Evolutionary conservation across 2,329 filamentous ascomycete species (phyloP).

Genomic region (Botrytis fragariae): DNA sequence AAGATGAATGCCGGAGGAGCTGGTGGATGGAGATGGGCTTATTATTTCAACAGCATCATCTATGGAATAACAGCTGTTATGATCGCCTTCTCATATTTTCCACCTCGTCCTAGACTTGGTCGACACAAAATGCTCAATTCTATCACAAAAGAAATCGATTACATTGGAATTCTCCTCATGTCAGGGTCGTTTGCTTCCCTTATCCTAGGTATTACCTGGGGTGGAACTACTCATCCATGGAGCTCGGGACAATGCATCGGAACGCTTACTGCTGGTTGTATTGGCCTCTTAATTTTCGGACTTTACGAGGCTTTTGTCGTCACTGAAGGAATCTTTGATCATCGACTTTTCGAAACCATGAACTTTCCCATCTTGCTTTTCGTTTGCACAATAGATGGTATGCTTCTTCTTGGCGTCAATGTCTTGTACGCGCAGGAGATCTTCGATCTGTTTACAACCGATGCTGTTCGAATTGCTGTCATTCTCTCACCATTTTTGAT

Average conservation of each 20-base stretch:
- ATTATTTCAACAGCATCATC: slow-evolving; percentile 28
- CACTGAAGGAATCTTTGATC: slow-evolving; percentile 29
- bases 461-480: slow-evolving; percentile 26
- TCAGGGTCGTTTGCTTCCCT: slow-evolving; percentile 23
- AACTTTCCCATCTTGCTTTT: slow-evolving; percentile 29
- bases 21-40: slow-evolving; percentile 27
- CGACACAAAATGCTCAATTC: slow-evolving; percentile 22
- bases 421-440: slow-evolving; percentile 26
- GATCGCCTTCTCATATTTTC: slow-evolving; percentile 25
- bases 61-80: slow-evolving; percentile 23
- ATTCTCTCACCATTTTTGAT: slow-evolving; percentile 26
- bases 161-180: slow-evolving; percentile 25
- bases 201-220: slow-evolving; percentile 50
- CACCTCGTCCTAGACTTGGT: slow-evolving; percentile 24
- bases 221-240: slow-evolving; percentile 56
- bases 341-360: slow-evolving; percentile 26
- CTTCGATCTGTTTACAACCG: slow-evolving; percentile 24
- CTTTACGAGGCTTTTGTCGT: slow-evolving; percentile 28
- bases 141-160: slow-evolving; percentile 24
- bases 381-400: slow-evolving; percentile 27
- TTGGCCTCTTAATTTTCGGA: slow-evolving; percentile 26
- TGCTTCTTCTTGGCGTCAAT: slow-evolving; percentile 29
- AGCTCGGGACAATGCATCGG: slow-evolving; percentile 51
- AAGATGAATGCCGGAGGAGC: slow-evolving; percentile 22
- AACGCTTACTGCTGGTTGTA: slow-evolving; percentile 49